Conservation (phyloP, 345 rosid species). For the Hypericum perforatum region DNA sequence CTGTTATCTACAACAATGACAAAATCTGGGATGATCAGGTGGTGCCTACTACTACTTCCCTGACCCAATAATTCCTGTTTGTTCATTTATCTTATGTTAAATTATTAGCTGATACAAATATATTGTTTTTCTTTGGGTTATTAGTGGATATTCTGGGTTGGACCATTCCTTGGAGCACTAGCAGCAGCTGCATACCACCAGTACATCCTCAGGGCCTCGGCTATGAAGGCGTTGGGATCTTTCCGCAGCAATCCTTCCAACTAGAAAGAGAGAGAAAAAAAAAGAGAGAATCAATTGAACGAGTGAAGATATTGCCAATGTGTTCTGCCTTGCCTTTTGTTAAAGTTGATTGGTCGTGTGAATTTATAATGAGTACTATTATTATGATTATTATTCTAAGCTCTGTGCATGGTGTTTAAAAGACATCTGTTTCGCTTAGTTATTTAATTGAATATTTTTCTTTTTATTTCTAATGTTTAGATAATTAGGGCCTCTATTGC, state of each 20-base stretch:
- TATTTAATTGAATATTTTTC: slow-evolving; percentile 3
- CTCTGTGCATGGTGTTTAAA: background rate
- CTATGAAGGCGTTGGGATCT: slow-evolving; percentile 55
- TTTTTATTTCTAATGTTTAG: too few relatives aligned
- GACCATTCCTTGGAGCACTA: slow-evolving; percentile 56
- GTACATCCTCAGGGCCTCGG: slow-evolving; percentile 48
- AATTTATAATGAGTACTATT: slow-evolving; percentile 19
- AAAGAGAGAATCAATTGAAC: background rate
- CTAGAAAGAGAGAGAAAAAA: slow-evolving; percentile 13
- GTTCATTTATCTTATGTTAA: background rate
- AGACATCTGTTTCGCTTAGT: background rate
- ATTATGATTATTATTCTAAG: background rate
- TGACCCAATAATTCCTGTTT: background rate
- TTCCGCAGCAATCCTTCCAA: slow-evolving; percentile 56
- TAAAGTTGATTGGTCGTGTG: slow-evolving; percentile 16
- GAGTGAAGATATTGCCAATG: slow-evolving; percentile 1
- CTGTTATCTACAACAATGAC: slow-evolving; percentile 41
- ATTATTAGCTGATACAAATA: background rate
- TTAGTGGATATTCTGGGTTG: slow-evolving; percentile 75
- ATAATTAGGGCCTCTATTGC: too few relatives aligned
- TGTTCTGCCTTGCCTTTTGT: background rate
- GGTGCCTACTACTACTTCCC: too few relatives aligned
- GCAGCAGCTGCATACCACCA: slow-evolving; percentile 65
- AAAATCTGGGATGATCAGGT: slow-evolving; percentile 61
- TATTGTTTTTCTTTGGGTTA: background rate